Conservation (phyloP, 495 filamentous ascomycete species). For the Penicillium samsonianum region DNA sequence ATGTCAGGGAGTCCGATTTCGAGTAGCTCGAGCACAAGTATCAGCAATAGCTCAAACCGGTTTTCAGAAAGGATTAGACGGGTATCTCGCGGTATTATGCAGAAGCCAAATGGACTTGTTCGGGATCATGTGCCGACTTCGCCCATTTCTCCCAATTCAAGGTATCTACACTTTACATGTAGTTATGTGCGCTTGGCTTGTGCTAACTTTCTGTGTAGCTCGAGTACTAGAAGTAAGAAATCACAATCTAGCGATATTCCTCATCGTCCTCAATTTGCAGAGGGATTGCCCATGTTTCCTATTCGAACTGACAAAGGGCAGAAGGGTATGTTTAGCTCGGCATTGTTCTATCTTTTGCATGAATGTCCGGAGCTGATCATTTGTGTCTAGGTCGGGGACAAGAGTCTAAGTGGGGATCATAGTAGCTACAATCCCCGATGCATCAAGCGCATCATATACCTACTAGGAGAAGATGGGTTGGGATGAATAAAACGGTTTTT, state of each 20-base stretch:
- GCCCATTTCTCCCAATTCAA: not conserved
- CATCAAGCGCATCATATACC: not conserved
- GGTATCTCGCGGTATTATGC: constrained; percentile 13
- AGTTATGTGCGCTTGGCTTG: not conserved
- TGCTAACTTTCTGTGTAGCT: not conserved
- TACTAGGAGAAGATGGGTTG: constrained; percentile 13
- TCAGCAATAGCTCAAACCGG: not conserved
- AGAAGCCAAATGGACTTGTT: constrained; percentile 7
- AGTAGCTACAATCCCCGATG: not conserved
- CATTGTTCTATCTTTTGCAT: not conserved
- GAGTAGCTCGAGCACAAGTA: not conserved
- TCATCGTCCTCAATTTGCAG: constrained; percentile 13
- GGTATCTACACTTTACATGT: not conserved
- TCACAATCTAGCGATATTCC: not conserved
- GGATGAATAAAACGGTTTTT: constrained; percentile 6
- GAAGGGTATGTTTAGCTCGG: not conserved
- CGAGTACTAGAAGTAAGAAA: not conserved
- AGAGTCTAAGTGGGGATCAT: not conserved
- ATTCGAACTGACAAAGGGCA: constrained; percentile 9
- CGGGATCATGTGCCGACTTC: not conserved
- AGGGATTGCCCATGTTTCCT: constrained; percentile 14
- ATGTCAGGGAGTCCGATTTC: not conserved
- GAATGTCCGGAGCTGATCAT: not conserved
- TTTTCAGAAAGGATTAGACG: constrained; percentile 4
- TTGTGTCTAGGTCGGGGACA: not conserved